These are phyloP conservation scores for bread wheat (Triticum aestivum) DNA, from an alignment of 176 grass and related monocot genomes.

Conservation along the genomic window DNA sequence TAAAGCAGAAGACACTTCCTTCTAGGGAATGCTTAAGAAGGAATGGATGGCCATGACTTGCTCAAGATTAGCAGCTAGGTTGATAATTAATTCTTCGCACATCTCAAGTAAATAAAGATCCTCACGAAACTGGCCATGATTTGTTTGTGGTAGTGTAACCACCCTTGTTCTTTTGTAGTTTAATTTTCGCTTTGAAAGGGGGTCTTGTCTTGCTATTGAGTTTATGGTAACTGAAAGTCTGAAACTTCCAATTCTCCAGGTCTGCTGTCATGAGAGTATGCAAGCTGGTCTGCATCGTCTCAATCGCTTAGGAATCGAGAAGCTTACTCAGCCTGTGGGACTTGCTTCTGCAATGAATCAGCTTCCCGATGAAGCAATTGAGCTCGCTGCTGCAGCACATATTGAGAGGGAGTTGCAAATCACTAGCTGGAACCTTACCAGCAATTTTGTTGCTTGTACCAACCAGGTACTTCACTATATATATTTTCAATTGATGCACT, in stretches of 20 bases:
- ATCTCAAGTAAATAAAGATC: too few species aligned
- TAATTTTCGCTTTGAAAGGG: not conserved
- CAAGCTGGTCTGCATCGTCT: constrained; percentile 86
- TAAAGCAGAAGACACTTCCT: not conserved
- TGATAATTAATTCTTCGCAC: not conserved
- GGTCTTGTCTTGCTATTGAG: not conserved
- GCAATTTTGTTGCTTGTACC: constrained; percentile 93
- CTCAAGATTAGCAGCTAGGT: not conserved
- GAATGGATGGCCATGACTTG: not conserved
- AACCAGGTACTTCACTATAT: constrained; percentile 60
- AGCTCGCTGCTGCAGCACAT: constrained; percentile 82
- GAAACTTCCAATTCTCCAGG: constrained; percentile 37
- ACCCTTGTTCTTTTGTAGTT: constrained; percentile 16
- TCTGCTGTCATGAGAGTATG: constrained; percentile 96
- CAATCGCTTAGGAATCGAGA: constrained; percentile 78
- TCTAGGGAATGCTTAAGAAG: not conserved
- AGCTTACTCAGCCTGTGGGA: constrained; percentile 68
- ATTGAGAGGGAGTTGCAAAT: constrained; percentile 97
- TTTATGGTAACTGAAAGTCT: constrained; percentile 3
- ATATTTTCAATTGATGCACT: constrained; percentile 41
- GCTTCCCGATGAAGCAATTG: constrained; percentile 93
- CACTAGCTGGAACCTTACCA: constrained; percentile 90
- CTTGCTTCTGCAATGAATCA: constrained; percentile 91
- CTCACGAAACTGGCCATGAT: too few species aligned
- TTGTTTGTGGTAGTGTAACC: not conserved